Evolutionary conservation across 2,329 filamentous ascomycete genomes (phyloP), one percentile per base, ranked within the genome.

Genomic region (Sporothrix dimorphospora): DNA sequence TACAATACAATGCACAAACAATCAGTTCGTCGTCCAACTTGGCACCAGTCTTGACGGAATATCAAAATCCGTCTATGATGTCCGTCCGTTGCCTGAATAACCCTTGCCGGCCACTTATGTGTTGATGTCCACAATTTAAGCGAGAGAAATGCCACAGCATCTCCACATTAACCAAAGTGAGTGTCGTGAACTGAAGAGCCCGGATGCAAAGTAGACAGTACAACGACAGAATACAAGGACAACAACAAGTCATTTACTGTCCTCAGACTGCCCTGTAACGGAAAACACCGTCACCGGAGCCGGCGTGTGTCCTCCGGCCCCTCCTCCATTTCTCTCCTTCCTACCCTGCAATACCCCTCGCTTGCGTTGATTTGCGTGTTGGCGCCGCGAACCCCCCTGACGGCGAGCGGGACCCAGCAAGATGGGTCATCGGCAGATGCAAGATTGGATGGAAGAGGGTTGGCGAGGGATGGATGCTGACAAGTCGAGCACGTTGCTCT

Each of bases 91-190:
- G 30, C 3, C 6, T 34, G 30, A 6, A 34, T 6, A 34, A 34
- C 49, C 49, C 12, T 47, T 19, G 51, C 12, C 24, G 30, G 24
- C 24, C 27, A 19, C 9, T 57, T 34, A 57, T 24, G 14, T 34
- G 53, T 57, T 61, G 57, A 45, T 65, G 59, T 47, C 63, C 63
- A 66, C 63, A 66, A 34, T 66, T 49, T 66, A 34, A 66, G 63
- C 42, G 63, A 66, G 45, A 47, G 45, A 47, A 49, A 30, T n/a
- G 63, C 34, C 24, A 30, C 40, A 34, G 3, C 63, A 49, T 27
- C 24, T 49, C 63, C 63, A 66, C 63, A 34, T 45, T 12, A n/a
- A 65, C 59, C 59, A 45, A 24, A 40, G 14, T 4, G 6, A 40
- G 57, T 47, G 47, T 65, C 59, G 40, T 30, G 12, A 30, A 27